Evolutionary conservation across 2,329 filamentous ascomycete genomes (phyloP), one percentile per base, ranked within the genome.

Genomic region (Aspergillus tubingensis): DNA sequence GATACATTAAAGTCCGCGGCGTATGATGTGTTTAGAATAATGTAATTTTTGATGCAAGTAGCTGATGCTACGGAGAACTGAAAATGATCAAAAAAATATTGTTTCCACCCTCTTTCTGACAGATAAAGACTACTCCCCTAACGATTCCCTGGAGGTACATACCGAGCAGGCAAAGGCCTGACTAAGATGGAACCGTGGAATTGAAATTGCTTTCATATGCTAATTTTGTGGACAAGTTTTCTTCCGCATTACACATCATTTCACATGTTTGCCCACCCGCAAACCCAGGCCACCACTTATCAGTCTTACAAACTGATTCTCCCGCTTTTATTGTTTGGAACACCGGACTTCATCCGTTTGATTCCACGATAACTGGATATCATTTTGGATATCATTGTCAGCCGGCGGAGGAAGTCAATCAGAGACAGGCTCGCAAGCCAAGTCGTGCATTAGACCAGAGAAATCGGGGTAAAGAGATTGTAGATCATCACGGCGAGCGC

Each of bases 401-500:
- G 62, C 57, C 59, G 63, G 66, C 67, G 62, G 56, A 55, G 62
- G 53, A 67, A 66, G 59, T 61, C 63, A 67, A 66, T 64, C 60
- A 64, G 60, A 68, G 67, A 65, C 64, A 65, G 58, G 53, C 54
- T 64, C 61, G 61, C 59, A 59, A 67, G 61, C 61, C 62, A 65
- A 63, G 61, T 54, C 59, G 61, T 60, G 59, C 62, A 59, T 60
- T 63, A 60, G 57, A 50, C 61, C 56, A 63, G 58, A 64, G 64
- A 59, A 69, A 68, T 66, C 64, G 64, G 66, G 65, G 69, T 69
- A 58, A 51, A 52, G 23, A 52, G 56, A 38, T 54, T 65, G 68
- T 65, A 69, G 66, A 68, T 70, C 66, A 65, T 70, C 64, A 65
- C 63, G 63, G 67, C 68, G 23, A 60, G 56, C 54, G 62, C 54